Base-by-base conservation (phyloP, 2,329 filamentous ascomycete genomes). In the Alternaria sp. region DNA sequence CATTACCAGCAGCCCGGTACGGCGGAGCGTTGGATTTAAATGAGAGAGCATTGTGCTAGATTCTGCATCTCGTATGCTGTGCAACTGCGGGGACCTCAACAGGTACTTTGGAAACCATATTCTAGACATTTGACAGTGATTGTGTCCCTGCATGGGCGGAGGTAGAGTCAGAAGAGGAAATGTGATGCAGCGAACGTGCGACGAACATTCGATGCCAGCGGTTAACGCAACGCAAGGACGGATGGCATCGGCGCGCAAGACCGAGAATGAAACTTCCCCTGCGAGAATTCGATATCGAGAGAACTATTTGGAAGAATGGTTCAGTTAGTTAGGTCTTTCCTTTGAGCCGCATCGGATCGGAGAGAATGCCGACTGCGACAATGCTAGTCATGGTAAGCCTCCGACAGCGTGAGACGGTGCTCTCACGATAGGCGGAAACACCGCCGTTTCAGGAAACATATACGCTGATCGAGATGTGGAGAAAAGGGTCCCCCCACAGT, bases 1-100 rank as follows among this genome's bases (percentile, higher is more conserved):
- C 27, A 57, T 45, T 67, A 69, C 69, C 69, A 71, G 43, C 63
- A 66, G 60, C 67, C 69, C 60, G 69, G 69, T 66, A 66, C 62
- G 34, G 45, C 22, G 20, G 30, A 54, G 44, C 25, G 61, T 66
- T 60, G 66, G 52, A 52, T 48, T 58, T 64, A 70, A 60, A 70
- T 65, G 66, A 67, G 59, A 27, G 14, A 59, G 51, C 59, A 60
- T 65, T 67, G 57, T 60, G 57, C 64, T 54, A 67, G 62, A 67
- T 64, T 45, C 43, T 67, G 53, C 66, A 57, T 50, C 40, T 44
- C 30, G 48, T 60, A 46, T 46, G 48, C 41, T 48, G 48, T 62
- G 61, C 52, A 66, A 55, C 27, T 59, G 50, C 57, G 54, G 54
- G 52, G 59, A 54, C 27, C 52, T 61, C 59, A 51, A 67, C 51